These are phyloP conservation scores for Saccharomyces paradoxus DNA, from an alignment of 805 yeast species.

Conservation along the genomic window DNA sequence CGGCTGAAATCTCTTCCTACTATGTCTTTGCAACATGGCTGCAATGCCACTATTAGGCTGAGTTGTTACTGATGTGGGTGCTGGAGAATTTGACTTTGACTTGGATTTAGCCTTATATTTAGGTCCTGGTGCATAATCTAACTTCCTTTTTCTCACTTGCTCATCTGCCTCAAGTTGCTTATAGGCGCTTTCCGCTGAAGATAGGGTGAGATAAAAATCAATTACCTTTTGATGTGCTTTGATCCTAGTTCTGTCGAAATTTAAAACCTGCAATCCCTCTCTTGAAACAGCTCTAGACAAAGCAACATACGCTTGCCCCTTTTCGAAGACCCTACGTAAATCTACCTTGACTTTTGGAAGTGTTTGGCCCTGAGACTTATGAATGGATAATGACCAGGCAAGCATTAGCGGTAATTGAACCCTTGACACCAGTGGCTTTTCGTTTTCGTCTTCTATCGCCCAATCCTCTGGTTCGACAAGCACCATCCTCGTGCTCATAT, in stretches of 20 bases:
- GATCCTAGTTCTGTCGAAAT: conserved; percentile 59
- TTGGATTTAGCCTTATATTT: background rate
- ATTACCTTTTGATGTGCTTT: conserved; percentile 63
- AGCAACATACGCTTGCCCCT: conserved; percentile 95
- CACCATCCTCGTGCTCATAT: conserved; percentile 65
- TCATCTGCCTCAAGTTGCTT: conserved; percentile 5
- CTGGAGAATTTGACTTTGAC: conserved; percentile 1
- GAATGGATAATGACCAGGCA: conserved; percentile 97
- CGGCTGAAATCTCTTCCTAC: background rate
- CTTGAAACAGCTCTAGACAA: conserved; percentile 81
- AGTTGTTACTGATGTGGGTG: background rate
- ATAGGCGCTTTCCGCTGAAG: conserved; percentile 25
- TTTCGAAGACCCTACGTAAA: conserved; percentile 66
- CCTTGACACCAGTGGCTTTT: conserved; percentile 59
- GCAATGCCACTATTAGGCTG: background rate
- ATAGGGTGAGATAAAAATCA: conserved; percentile 53
- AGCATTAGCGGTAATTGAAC: conserved; percentile 77
- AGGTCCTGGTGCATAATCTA: conserved; percentile 1
- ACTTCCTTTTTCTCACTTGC: background rate
- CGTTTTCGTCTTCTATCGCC: conserved; percentile 68
- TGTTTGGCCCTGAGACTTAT: conserved; percentile 93
- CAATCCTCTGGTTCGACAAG: conserved; percentile 77
- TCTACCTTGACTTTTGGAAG: conserved; percentile 71
- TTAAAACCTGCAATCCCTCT: conserved; percentile 72
- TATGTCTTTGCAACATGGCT: background rate